These are phyloP conservation scores for Massarina eburnea DNA, from an alignment of 2,329 filamentous ascomycete genomes.

Conservation along the genomic window DNA sequence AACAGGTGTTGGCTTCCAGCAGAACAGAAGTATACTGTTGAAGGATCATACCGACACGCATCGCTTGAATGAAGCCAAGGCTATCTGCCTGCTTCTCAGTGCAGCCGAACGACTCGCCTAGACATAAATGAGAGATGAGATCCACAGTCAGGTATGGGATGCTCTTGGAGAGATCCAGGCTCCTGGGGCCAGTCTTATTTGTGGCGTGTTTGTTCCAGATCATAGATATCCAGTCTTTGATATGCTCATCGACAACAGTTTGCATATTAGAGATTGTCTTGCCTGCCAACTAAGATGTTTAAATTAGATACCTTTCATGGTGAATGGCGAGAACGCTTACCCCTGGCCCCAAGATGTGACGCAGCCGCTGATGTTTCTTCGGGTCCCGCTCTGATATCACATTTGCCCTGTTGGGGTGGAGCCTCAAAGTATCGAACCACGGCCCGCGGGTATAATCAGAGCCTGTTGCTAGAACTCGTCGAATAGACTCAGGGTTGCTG, in stretches of 20 bases:
- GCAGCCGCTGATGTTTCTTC: slow-evolving; percentile 41
- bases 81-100: no score
- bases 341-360: slow-evolving; percentile 48
- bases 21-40: no score
- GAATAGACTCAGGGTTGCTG: slow-evolving; percentile 48
- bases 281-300: slow-evolving; percentile 47
- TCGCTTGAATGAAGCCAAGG: no score
- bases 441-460: slow-evolving; percentile 38
- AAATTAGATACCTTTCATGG: no score
- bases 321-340: no score
- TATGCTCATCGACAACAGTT: slow-evolving; percentile 48
- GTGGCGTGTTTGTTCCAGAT: slow-evolving; percentile 35
- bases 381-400: slow-evolving; percentile 52
- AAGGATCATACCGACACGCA: no score
- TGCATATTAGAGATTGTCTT: slow-evolving; percentile 56
- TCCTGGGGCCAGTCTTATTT: background rate
- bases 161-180: no score
- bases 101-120: no score
- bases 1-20: no score
- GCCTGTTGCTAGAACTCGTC: slow-evolving; percentile 44
- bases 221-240: slow-evolving; percentile 49
- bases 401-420: slow-evolving; percentile 54
- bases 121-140: no score
- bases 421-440: slow-evolving; percentile 42
- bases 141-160: no score